phyloP scores from a whole-genome alignment of 2,329 filamentous ascomycete genomes.

The Colletotrichum gigasporum region DNA sequence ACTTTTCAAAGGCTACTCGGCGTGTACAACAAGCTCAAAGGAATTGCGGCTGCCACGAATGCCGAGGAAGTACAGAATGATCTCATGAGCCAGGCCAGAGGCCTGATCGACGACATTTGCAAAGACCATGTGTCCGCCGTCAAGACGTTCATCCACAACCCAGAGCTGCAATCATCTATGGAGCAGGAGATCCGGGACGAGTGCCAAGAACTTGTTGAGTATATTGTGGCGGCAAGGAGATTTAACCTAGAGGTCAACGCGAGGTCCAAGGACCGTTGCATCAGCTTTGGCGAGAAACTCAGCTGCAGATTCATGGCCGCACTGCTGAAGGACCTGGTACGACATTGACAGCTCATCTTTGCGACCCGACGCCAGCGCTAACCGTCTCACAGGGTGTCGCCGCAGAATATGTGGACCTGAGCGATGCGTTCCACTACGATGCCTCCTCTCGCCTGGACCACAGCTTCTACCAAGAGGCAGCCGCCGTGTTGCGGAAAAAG shows the following conservation, averaged over 20 bases:
- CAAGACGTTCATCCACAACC: slow-evolving; percentile 67
- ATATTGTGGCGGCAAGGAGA: slow-evolving; percentile 69
- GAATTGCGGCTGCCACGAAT: slow-evolving; percentile 62
- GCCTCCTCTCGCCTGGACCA: slow-evolving; percentile 68
- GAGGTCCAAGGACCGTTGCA: slow-evolving; percentile 84
- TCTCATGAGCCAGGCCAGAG: slow-evolving; percentile 72
- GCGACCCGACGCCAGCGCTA: slow-evolving; percentile 33
- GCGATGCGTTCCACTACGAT: slow-evolving; percentile 79
- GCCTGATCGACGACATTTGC: slow-evolving; percentile 82
- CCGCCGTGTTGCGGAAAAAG: slow-evolving; percentile 69
- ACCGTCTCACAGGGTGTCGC: slow-evolving; percentile 69
- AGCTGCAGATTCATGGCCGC: slow-evolving; percentile 92
- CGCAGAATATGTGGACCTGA: slow-evolving; percentile 89
- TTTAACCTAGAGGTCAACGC: slow-evolving; percentile 81
- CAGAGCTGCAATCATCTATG: slow-evolving; percentile 66
- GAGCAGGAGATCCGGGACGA: slow-evolving; percentile 76
- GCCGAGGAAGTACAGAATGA: slow-evolving; percentile 61
- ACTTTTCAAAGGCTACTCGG: slow-evolving; percentile 59
- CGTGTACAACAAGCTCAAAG: slow-evolving; percentile 66
- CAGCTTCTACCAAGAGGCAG: slow-evolving; percentile 74
- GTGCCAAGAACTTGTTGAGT: slow-evolving; percentile 83
- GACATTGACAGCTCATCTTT: neutral
- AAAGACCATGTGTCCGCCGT: slow-evolving; percentile 83
- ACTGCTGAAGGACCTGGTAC: slow-evolving; percentile 77
- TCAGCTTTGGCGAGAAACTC: slow-evolving; percentile 95